Evolutionary conservation across 2,329 filamentous ascomycete species (phyloP), one percentile per base, ranked within the genome.

Genomic region (Fusarium nodosum): DNA sequence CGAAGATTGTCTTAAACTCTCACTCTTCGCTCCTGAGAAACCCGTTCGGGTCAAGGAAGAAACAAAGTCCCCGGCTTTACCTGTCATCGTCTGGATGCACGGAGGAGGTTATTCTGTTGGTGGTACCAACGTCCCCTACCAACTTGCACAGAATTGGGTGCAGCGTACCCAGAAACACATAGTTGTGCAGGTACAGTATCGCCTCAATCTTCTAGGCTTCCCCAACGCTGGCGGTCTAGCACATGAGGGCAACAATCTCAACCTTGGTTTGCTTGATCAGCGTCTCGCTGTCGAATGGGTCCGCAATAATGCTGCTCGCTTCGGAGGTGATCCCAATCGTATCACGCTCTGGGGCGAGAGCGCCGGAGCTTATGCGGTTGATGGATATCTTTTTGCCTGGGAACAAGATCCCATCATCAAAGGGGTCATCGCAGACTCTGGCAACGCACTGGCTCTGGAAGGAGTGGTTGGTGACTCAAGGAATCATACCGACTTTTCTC

Each of bases 261-360:
- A 72, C 15, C 28, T 72, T 26, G 54, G 53, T 9, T 53, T 72
- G 1, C 68, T 72, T 15, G 69, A 72, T 3, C 69, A 72, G 5
- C 66, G 69, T 12, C 53, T 72, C 0, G 69, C 69, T 7, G 68
- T 72, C 11, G 69, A 72, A 58, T 72, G 69, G 69, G 69, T 72
- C 5, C 62, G 55, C 0, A 54, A 54, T 11, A 72, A 72, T 8
- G 68, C 70, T 34, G 69, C 62, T 45, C 53, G 24, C 13, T 72
- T 72, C 8, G 69, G 69, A 7, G 69, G 69, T 0, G 69, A 72
- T 20, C 69, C 66, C 4, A 7, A 51, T 7, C 69, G 69, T 11
- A 72, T 72, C 5, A 56, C 30, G 1, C 66, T 72, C 5, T 72
- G 69, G 69, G 69, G 69, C 0, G 66, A 72, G 7, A 72, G 69